Conservation (phyloP, 495 filamentous ascomycete genomes). For the Penicillium samsonianum region DNA sequence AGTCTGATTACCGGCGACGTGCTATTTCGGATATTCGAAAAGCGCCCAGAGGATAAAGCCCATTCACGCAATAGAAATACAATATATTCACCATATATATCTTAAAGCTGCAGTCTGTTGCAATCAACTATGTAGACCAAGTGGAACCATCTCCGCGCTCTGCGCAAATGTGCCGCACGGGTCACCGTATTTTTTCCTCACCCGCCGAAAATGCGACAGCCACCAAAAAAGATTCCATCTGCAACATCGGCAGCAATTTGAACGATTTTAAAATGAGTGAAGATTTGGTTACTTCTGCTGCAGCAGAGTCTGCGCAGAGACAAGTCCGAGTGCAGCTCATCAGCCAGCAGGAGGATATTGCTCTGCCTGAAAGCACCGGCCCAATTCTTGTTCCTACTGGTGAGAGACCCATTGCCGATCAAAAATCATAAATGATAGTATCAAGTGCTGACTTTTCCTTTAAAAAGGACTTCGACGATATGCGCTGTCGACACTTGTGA, state of each 20-base stretch:
- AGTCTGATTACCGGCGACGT: conserved; percentile 73
- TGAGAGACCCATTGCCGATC: conserved; percentile 39
- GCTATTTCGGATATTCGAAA: conserved; percentile 76
- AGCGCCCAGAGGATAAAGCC: conserved; percentile 23
- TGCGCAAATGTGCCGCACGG: conserved; percentile 48
- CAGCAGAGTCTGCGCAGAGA: conserved; percentile 38
- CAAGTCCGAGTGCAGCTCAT: conserved; percentile 64
- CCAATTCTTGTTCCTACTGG: conserved; percentile 66
- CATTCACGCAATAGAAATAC: background rate
- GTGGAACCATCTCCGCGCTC: conserved; percentile 41
- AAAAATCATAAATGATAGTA: background rate
- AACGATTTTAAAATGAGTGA: conserved; percentile 35
- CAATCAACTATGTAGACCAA: conserved; percentile 16
- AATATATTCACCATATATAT: background rate
- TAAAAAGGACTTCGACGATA: conserved; percentile 77
- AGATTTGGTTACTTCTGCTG: conserved; percentile 24
- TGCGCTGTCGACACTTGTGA: conserved; percentile 88
- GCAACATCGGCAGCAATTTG: conserved; percentile 16
- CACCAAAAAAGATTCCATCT: conserved; percentile 23
- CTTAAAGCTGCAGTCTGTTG: background rate
- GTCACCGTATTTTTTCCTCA: conserved; percentile 51
- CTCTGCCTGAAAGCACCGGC: conserved; percentile 60
- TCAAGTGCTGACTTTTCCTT: conserved; percentile 17
- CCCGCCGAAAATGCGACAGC: conserved; percentile 35
- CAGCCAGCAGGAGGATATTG: conserved; percentile 59